These are phyloP conservation scores for Guadua angustifolia DNA, from an alignment of 176 grass and related monocot species.

Conservation along the genomic window DNA sequence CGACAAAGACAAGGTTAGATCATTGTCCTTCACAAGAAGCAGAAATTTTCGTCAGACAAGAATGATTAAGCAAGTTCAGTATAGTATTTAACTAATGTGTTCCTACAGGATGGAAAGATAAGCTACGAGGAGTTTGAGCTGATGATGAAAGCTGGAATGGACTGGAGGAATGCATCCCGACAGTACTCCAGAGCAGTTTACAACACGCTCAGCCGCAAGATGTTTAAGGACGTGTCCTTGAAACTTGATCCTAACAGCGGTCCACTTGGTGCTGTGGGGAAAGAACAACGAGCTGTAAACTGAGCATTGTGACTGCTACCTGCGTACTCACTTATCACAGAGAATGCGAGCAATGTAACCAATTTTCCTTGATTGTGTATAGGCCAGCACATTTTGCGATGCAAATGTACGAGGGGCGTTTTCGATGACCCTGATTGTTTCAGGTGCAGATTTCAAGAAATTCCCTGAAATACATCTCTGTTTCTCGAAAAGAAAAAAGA, in stretches of 20 bases:
- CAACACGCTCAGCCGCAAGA: conserved; percentile 71
- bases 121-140: conserved; percentile 87
- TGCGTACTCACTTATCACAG: conserved; percentile 11
- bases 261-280: conserved; percentile 7
- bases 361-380: conserved; percentile 47
- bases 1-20: conserved; percentile 73
- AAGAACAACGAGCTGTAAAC: conserved; percentile 34
- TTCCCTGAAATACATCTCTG: background rate
- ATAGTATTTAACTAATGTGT: background rate
- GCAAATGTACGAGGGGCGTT: conserved; percentile 13
- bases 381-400: conserved; percentile 37
- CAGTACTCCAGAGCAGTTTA: conserved; percentile 68
- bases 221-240: conserved; percentile 65
- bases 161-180: conserved; percentile 81
- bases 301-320: conserved; percentile 32
- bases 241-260: conserved; percentile 30
- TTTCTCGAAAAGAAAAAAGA: background rate
- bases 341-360: conserved; percentile 27
- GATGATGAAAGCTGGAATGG: conserved; percentile 91
- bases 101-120: conserved; percentile 75
- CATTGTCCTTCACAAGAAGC: background rate
- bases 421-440: conserved; percentile 8
- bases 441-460: conserved; percentile 24
- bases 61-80: background rate
- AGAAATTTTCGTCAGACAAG: background rate